Percentiles rank a stretch among this genome's conserved stretches.
These are phyloP conservation scores for Ambrosia artemisiifolia DNA, from an alignment of 129 eudicot genomes.

Conservation along the genomic window DNA sequence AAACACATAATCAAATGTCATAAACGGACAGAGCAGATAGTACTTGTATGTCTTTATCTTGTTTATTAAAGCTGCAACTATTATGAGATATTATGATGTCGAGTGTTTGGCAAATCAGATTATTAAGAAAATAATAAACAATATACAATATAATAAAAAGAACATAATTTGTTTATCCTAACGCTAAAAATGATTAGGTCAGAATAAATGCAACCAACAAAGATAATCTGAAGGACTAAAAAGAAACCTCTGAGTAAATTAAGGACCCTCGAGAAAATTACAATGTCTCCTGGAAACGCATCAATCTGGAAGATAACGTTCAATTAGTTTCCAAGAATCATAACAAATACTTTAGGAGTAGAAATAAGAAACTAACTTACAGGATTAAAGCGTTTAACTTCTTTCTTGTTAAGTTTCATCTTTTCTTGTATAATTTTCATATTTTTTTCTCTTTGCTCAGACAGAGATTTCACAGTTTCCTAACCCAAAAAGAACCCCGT, in stretches of 20 bases:
- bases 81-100: background rate
- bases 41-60: background rate
- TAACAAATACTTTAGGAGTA: background rate
- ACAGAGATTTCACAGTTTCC: constrained; percentile 65
- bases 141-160: background rate
- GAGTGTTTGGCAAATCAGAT: constrained; percentile 4
- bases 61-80: background rate
- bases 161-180: background rate
- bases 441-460: constrained; percentile 67
- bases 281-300: constrained; percentile 98
- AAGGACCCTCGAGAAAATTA: constrained; percentile 86
- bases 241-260: constrained; percentile 86
- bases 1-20: background rate
- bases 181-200: background rate
- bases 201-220: background rate
- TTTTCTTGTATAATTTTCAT: constrained; percentile 72
- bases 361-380: constrained; percentile 42
- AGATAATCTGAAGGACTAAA: constrained; percentile 4
- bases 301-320: constrained; percentile 60
- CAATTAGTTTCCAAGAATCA: constrained; percentile 23
- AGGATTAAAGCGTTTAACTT: constrained; percentile 86
- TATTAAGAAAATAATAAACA: background rate
- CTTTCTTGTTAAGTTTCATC: constrained; percentile 79
- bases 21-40: background rate
- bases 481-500: constrained; percentile 26